A percentile compares a stretch with the other conserved stretches of the same genome.
Conservation (phyloP, 768 basidiomycete species). For the Suillus plorans region DNA sequence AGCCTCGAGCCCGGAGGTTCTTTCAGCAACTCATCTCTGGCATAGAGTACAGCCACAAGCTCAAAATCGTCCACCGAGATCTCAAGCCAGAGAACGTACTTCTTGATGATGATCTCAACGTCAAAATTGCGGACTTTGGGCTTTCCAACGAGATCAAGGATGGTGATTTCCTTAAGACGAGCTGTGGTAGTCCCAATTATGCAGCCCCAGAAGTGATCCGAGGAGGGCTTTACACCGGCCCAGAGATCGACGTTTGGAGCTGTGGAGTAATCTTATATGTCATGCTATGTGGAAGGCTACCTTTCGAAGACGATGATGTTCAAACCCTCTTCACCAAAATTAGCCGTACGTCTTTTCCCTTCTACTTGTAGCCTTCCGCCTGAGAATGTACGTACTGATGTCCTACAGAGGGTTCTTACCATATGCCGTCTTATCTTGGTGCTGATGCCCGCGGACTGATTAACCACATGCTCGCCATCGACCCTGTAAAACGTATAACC, state of each 20-base stretch:
- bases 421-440: conserved; percentile 80
- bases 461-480: conserved; percentile 86
- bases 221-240: conserved; percentile 93
- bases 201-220: conserved; percentile 98
- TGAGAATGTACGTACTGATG: not conserved
- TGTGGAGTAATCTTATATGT: conserved; percentile 99
- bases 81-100: conserved; percentile 97
- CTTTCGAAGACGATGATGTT: conserved; percentile 97
- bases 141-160: conserved; percentile 95
- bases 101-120: conserved; percentile 78
- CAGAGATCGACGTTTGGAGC: conserved; percentile 99
- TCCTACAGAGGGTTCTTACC: conserved; percentile 80
- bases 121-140: conserved; percentile 99
- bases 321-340: conserved; percentile 93
- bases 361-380: not conserved
- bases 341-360: conserved; percentile 54
- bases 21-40: conserved; percentile 99
- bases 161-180: conserved; percentile 95
- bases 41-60: conserved; percentile 93
- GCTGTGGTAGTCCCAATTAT: conserved; percentile 98
- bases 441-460: conserved; percentile 78
- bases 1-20: conserved; percentile 85
- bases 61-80: conserved; percentile 98
- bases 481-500: conserved; percentile 94
- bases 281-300: conserved; percentile 92